Base-by-base conservation (phyloP, 2,329 filamentous ascomycete species). In the Ophiocordyceps sinensis region DNA sequence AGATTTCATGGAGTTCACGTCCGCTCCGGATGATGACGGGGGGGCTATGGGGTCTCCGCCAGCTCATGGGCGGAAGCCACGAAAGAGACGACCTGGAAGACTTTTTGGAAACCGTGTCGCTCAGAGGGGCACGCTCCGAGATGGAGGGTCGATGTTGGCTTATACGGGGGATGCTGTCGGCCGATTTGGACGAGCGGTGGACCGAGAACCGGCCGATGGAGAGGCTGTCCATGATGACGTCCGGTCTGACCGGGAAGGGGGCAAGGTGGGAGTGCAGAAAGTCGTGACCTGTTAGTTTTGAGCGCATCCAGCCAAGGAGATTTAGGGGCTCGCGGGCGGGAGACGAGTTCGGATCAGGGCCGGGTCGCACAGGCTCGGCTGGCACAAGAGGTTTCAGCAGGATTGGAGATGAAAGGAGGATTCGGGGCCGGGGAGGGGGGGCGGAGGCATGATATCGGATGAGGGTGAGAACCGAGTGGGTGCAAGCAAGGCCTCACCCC, bases 1-100 rank as follows among this genome's bases (percentile, higher is more conserved):
- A 51, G 42, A 63, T 59, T 45, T 58, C 58, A 49, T 65, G 59
- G 41, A 63, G 52, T 42, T 61, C 63, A 43, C 62, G 54, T 45
- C 58, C 53, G 42, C 57, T 60, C 41, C 55, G 59, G 42, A 64
- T 55, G 40, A 64, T 21, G 29, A 41, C 28, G 32, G 42, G 36
- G 1, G n/a, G 26, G 15, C 28, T 32, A 19, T 30, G 36, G 19
- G 28, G 31, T n/a, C 23, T 41, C 28, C 39, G 34, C 15, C 30
- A 32, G 19, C 28, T 13, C 13, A 26, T 26, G 23, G 39, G 23
- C 9, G 42, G 32, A 32, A 44, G 36, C 42, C 42, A 44, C 9
- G 39, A 37, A 9, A 40, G 12, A 12, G 36, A 36, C 14, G 26
- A 37, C 12, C n/a, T 32, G 7, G 38, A 31, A 11, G 42, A 11